These are phyloP conservation scores for Plantago elongata DNA, from an alignment of 257 asterid species.

Conservation along the genomic window DNA sequence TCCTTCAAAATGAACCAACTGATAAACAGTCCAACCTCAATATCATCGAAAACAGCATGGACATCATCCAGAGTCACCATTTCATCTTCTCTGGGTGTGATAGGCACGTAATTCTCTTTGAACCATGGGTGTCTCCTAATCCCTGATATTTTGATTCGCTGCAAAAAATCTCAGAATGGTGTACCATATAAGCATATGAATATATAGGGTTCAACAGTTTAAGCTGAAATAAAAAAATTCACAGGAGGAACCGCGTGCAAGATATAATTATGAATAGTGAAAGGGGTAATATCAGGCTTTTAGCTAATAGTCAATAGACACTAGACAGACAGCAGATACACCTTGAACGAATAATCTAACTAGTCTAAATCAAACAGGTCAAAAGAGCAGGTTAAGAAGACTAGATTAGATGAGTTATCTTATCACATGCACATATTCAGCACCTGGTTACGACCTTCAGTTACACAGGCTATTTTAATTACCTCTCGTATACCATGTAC, in stretches of 20 bases:
- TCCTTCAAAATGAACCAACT: constrained; percentile 1
- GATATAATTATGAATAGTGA: too few species aligned
- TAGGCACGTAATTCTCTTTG: constrained; percentile 55
- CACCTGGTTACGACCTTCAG: too few species aligned
- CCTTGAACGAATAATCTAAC: too few species aligned
- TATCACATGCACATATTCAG: too few species aligned
- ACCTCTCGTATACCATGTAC: too few species aligned
- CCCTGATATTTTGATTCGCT: constrained; percentile 78
- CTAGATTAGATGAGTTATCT: too few species aligned
- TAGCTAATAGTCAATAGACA: too few species aligned
- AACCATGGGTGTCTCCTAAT: constrained; percentile 80
- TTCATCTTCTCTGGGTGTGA: constrained; percentile 62
- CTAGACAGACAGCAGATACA: too few species aligned
- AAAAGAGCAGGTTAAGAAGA: too few species aligned
- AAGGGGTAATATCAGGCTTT: too few species aligned
- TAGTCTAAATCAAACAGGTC: too few species aligned
- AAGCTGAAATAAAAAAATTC: constrained; percentile 12
- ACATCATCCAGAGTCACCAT: constrained; percentile 83
- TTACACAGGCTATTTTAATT: too few species aligned
- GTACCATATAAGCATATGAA: constrained; percentile 14
- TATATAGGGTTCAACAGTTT: constrained; percentile 4
- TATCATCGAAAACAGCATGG: constrained; percentile 80
- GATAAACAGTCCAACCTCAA: constrained; percentile 47
- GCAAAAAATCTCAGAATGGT: constrained; percentile 33
- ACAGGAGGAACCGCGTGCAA: neutral